A percentile compares a stretch with the other conserved stretches of the same genome.
Evolutionary conservation across 139 green algal genomes (phyloP).

Genomic region (Chlamydomonas asymmetrica): DNA sequence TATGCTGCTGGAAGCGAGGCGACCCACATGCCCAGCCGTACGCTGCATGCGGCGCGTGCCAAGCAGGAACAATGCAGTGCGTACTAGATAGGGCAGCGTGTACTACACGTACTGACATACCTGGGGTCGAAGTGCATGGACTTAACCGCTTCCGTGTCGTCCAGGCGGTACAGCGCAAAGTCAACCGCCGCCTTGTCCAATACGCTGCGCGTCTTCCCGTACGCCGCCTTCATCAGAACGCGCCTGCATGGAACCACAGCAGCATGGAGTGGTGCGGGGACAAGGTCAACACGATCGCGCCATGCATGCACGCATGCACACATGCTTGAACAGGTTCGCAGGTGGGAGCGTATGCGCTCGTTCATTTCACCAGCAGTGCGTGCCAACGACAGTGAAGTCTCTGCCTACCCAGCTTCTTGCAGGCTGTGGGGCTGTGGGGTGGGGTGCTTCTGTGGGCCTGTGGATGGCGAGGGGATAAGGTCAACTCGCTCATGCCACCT

Average conservation of each 20-base stretch:
- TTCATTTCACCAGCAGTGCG: background rate
- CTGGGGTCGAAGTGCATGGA: slow-evolving; percentile 57
- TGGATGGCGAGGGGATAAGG: no score
- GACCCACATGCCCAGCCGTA: no score
- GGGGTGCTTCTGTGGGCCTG: no score
- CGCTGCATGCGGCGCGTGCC: no score
- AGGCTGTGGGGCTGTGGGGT: no score
- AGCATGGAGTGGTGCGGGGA: background rate
- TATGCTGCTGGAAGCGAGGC: no score
- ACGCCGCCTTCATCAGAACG: slow-evolving; percentile 39
- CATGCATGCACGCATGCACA: background rate
- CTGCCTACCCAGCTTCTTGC: no score
- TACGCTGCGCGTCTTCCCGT: slow-evolving; percentile 46
- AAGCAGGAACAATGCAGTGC: no score
- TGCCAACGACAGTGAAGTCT: background rate
- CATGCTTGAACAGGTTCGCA: background rate
- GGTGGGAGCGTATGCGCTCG: background rate
- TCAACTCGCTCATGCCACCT: no score
- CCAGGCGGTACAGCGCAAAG: slow-evolving; percentile 54
- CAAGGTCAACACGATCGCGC: background rate
- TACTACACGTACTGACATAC: slow-evolving; percentile 1
- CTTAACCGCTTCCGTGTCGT: slow-evolving; percentile 23
- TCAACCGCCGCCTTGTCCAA: slow-evolving; percentile 58
- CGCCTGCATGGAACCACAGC: background rate
- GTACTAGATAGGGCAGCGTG: no score